Percentiles rank a stretch among this genome's conserved stretches.
phyloP scores from a whole-genome alignment of 345 rosid genomes.

The Excoecaria cochinchinensis region DNA sequence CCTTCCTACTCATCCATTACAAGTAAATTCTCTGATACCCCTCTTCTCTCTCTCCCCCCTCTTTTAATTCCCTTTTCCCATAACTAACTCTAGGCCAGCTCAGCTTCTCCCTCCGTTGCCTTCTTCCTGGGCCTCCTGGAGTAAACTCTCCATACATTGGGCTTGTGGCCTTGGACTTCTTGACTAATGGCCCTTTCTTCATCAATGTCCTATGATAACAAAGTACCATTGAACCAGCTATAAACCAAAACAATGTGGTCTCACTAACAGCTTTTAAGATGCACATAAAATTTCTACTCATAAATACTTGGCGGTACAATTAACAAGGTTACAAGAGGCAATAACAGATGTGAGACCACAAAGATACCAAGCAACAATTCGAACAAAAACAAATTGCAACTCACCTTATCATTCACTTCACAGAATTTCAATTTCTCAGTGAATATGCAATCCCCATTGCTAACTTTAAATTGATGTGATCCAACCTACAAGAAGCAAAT shows the following conservation, averaged over 20 bases:
- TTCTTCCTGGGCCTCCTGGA: no score
- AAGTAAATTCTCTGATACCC: no score
- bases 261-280: not conserved
- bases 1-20: no score
- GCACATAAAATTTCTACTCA: not conserved
- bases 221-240: not conserved
- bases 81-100: no score
- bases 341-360: not conserved
- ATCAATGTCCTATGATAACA: not conserved
- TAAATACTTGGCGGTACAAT: no score
- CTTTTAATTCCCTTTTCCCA: no score
- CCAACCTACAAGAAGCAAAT: constrained; percentile 52
- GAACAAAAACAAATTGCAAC: not conserved
- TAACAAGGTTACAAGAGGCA: no score
- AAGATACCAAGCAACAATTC: not conserved
- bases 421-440: constrained; percentile 86
- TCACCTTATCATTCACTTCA: constrained; percentile 87
- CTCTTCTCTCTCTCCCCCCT: no score
- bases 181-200: no score
- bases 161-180: no score
- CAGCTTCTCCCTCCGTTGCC: no score
- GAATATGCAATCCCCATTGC: constrained; percentile 84
- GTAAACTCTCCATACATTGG: no score
- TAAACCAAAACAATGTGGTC: not conserved
- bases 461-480: constrained; percentile 92